Conservation (phyloP, 306 rosid species). For the Mucuna pruriens region DNA sequence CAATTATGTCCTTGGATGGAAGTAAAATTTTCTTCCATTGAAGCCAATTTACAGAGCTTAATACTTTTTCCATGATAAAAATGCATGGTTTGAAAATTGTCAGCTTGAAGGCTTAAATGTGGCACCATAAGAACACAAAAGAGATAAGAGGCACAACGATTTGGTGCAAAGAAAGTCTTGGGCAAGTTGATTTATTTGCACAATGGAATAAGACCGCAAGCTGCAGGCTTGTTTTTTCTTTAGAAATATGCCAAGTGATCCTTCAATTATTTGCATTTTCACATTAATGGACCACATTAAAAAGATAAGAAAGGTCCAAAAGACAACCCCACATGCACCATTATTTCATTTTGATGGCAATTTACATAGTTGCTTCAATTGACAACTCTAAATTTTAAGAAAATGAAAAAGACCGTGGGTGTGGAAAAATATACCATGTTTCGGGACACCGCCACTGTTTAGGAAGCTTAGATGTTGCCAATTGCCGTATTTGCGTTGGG, state of each 20-base stretch:
- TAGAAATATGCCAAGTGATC: not conserved
- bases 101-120: not conserved
- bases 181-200: not conserved
- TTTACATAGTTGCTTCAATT: not conserved
- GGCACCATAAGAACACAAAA: not conserved
- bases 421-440: not conserved
- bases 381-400: conserved; percentile 21
- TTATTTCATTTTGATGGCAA: not conserved
- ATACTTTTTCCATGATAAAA: not conserved
- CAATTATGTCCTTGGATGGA: not conserved
- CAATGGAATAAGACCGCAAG: conserved; percentile 19
- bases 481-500: not conserved
- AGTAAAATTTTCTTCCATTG: not conserved
- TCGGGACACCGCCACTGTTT: conserved; percentile 5
- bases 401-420: not conserved
- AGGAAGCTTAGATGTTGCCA: not conserved
- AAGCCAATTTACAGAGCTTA: too few species aligned
- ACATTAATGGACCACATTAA: conserved; percentile 15
- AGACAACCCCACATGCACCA: conserved; percentile 13
- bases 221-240: not conserved
- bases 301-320: not conserved
- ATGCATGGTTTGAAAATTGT: not conserved
- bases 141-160: not conserved
- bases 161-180: not conserved
- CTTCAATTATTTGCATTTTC: conserved; percentile 10